phyloP scores from a whole-genome alignment of 805 yeast species.

The Wickerhamiella slavikovae region DNA sequence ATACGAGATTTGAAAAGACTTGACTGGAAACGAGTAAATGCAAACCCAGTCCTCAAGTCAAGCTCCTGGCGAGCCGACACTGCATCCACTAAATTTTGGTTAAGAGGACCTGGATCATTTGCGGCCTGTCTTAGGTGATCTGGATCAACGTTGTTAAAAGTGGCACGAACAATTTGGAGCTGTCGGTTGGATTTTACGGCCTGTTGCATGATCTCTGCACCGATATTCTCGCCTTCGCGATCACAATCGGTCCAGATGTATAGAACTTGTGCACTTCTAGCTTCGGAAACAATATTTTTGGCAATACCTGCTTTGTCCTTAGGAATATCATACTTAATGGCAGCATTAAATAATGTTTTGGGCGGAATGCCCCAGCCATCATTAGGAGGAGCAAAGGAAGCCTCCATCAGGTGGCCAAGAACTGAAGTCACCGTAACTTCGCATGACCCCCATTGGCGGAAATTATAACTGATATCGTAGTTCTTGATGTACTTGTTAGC shows the following conservation, averaged over 20 bases:
- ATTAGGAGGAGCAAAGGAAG: slow-evolving; percentile 42
- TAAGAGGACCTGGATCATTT: slow-evolving; percentile 36
- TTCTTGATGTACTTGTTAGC: slow-evolving; percentile 47
- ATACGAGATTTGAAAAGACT: slow-evolving; percentile 21
- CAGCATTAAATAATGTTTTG: slow-evolving; percentile 49
- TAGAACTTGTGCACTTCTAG: slow-evolving; percentile 34
- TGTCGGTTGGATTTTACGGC: slow-evolving; percentile 33
- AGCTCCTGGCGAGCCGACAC: slow-evolving; percentile 72
- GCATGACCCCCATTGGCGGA: slow-evolving; percentile 42
- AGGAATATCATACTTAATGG: slow-evolving; percentile 25
- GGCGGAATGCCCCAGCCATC: slow-evolving; percentile 52
- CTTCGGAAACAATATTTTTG: slow-evolving; percentile 46
- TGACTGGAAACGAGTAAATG: slow-evolving; percentile 69
- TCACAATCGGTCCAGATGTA: slow-evolving; percentile 99
- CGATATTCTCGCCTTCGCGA: slow-evolving; percentile 88
- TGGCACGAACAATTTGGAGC: slow-evolving; percentile 48
- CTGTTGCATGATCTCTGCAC: slow-evolving; percentile 57
- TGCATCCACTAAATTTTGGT: slow-evolving; percentile 55
- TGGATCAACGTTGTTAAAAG: slow-evolving; percentile 71
- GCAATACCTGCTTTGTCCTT: slow-evolving; percentile 30
- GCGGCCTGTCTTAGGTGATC: slow-evolving; percentile 61
- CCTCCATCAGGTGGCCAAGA: slow-evolving; percentile 56
- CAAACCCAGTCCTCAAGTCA: slow-evolving; percentile 74
- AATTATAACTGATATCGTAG: slow-evolving; percentile 53
- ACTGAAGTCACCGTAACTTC: slow-evolving; percentile 84